Conservation (phyloP, 192 early-diverging fungal species). For the Chytriomyces sp. region DNA sequence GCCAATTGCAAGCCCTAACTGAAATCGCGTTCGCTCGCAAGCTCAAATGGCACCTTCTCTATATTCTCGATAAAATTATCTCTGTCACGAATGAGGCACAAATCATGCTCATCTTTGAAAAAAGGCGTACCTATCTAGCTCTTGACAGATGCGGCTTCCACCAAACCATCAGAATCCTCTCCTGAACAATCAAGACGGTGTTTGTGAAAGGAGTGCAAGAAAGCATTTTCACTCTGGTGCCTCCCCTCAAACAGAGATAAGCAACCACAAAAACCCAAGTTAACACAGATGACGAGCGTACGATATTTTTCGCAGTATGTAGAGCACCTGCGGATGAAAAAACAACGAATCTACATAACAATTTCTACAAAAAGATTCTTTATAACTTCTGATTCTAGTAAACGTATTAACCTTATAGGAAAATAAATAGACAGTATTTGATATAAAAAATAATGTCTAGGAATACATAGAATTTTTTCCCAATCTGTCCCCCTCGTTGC, state of each 20-base stretch:
- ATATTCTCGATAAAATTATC: slow-evolving; percentile 81
- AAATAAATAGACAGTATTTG: too few relatives aligned
- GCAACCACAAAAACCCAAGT: background rate
- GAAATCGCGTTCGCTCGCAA: too few relatives aligned
- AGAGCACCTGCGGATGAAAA: too few relatives aligned
- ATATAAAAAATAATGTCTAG: too few relatives aligned
- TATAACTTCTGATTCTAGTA: too few relatives aligned
- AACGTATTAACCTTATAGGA: too few relatives aligned
- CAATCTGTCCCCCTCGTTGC: slow-evolving; percentile 41
- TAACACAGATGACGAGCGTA: slow-evolving; percentile 10
- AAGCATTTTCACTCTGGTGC: background rate
- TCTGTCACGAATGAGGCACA: slow-evolving; percentile 82
- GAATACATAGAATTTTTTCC: slow-evolving; percentile 38
- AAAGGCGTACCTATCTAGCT: slow-evolving; percentile 80
- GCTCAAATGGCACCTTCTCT: slow-evolving; percentile 77
- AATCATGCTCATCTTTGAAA: slow-evolving; percentile 83
- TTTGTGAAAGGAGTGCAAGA: slow-evolving; percentile 3
- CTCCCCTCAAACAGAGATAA: too few relatives aligned
- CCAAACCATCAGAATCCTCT: background rate
- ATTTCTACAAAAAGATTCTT: too few relatives aligned
- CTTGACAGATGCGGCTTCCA: slow-evolving; percentile 41
- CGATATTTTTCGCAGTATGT: slow-evolving; percentile 18
- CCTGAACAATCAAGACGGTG: background rate
- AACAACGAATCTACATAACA: too few relatives aligned
- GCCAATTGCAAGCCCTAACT: too few relatives aligned